Base-by-base conservation (phyloP, 495 filamentous ascomycete species). In the Daldinia grandis region DNA sequence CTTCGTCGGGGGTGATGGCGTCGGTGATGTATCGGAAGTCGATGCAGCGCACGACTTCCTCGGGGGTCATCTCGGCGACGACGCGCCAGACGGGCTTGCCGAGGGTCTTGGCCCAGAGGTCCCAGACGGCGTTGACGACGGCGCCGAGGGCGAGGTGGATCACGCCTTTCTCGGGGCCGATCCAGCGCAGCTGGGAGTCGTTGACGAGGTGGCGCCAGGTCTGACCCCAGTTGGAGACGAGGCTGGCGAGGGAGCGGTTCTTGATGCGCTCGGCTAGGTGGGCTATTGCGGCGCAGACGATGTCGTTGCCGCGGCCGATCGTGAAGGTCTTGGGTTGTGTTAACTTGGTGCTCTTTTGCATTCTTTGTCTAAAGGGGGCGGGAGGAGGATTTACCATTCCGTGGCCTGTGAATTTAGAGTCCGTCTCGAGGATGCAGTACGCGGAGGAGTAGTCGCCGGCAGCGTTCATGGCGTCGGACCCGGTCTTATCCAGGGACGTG, bases 381-480 rank as follows among this genome's bases (percentile, higher is more conserved):
- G n/a, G 30, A 19, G 15, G 25, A 27, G 51, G 28, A 40, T 77
- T 35, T 84, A 95, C 91, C 94, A 97, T 97, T 75, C 93, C 93
- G 75, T 98, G 94, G 53, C 94, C 94, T 14, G 84, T 81, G 77
- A 87, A 84, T 4, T 85, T 76, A 0, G 89, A 89, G 76, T 96
- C 90, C 1, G 94, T 97, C 74, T 92, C 80, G 58, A 98, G 85
- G 75, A 98, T 94, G 78, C 93, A 97, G 85, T 97, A 98, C 14
- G 94, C 93, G 50, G 93, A 84, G 2, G 92, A 95, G 80, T 97
- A 98, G 82, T 98, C 94, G 37, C 93, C 92, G 4, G 94, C 93
- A 14, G 92, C 91, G 77, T 98, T 97, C 94, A 98, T 98, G 76
- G 94, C 94, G 86, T 98, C 94, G 33, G 93, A 97, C 74, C 94